phyloP scores from a whole-genome alignment of 345 rosid species.

The Eucalyptus erythrocorys region DNA sequence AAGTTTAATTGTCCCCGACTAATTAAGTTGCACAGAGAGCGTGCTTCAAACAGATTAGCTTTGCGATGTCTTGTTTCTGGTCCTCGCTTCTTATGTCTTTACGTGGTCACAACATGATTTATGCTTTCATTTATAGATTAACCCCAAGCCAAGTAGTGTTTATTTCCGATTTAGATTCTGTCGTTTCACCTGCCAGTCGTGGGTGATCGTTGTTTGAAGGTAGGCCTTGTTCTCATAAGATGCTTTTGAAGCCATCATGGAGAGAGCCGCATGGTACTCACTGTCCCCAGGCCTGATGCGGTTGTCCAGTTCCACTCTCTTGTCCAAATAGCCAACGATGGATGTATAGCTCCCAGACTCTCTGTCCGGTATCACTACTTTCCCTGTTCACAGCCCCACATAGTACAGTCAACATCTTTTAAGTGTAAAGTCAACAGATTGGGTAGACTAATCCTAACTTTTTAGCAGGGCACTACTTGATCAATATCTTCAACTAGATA shows the following conservation, averaged over 20 bases:
- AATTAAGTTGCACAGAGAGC: not conserved
- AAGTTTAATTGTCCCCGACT: not conserved
- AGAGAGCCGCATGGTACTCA: conserved; percentile 30
- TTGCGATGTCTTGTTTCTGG: not conserved
- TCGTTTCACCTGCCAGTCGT: conserved; percentile 46
- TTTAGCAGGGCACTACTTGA: not conserved
- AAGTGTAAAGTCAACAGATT: not conserved
- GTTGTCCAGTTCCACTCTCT: conserved; percentile 30
- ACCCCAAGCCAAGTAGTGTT: not conserved
- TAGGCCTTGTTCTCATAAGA: conserved; percentile 54
- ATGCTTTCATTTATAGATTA: not conserved
- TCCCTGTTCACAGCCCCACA: conserved; percentile 13
- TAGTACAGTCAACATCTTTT: not conserved
- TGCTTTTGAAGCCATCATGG: conserved; percentile 57
- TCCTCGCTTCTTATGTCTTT: not conserved
- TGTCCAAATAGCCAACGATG: conserved; percentile 26
- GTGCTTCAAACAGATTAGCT: not conserved
- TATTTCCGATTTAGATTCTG: not conserved
- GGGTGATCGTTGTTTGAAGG: conserved; percentile 12
- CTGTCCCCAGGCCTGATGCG: conserved; percentile 25
- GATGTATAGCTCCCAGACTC: conserved; percentile 31
- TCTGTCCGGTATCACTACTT: conserved; percentile 24
- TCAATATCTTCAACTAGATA: not conserved
- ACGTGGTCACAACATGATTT: not conserved
- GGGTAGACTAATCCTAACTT: not conserved